Evolutionary conservation across 2,329 filamentous ascomycete species (phyloP).

Genomic region (Drechslera avenae): DNA sequence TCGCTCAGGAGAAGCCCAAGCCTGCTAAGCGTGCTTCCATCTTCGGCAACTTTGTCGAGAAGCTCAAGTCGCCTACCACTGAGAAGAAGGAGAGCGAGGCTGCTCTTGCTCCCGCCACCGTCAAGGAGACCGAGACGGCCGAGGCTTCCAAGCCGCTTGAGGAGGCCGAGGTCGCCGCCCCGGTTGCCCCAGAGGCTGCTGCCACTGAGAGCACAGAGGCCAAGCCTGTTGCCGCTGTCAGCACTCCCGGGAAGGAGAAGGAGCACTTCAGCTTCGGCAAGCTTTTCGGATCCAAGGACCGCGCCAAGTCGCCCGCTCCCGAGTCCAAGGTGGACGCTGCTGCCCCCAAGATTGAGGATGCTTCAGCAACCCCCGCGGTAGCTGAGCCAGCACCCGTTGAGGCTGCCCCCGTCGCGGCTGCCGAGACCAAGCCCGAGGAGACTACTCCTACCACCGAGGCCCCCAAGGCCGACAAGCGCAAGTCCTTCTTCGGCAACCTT

Average conservation of each 20-base stretch:
- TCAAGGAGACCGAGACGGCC: constrained; percentile 54
- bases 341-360: constrained; percentile 31
- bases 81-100: constrained; percentile 74
- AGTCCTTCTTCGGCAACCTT: constrained; percentile 79
- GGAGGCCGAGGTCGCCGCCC: constrained; percentile 48
- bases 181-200: constrained; percentile 37
- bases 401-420: constrained; percentile 38
- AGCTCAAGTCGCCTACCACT: constrained; percentile 54
- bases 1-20: constrained; percentile 60
- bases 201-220: constrained; percentile 32
- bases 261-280: constrained; percentile 60
- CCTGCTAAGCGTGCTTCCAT: constrained; percentile 81
- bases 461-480: constrained; percentile 76
- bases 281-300: constrained; percentile 58
- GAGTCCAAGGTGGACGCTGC: constrained; percentile 52
- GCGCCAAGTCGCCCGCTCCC: constrained; percentile 51
- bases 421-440: constrained; percentile 53
- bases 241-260: constrained; percentile 52
- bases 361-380: not conserved
- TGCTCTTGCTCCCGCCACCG: constrained; percentile 54
- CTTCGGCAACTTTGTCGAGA: constrained; percentile 75
- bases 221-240: constrained; percentile 36
- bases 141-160: constrained; percentile 44
- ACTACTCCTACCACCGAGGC: constrained; percentile 40
- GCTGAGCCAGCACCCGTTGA: constrained; percentile 24